A percentile compares a stretch with the other conserved stretches of the same genome.
These are phyloP conservation scores for Kentomonas sorsogonicus DNA, from an alignment of 208 protist species.

Conservation along the genomic window DNA sequence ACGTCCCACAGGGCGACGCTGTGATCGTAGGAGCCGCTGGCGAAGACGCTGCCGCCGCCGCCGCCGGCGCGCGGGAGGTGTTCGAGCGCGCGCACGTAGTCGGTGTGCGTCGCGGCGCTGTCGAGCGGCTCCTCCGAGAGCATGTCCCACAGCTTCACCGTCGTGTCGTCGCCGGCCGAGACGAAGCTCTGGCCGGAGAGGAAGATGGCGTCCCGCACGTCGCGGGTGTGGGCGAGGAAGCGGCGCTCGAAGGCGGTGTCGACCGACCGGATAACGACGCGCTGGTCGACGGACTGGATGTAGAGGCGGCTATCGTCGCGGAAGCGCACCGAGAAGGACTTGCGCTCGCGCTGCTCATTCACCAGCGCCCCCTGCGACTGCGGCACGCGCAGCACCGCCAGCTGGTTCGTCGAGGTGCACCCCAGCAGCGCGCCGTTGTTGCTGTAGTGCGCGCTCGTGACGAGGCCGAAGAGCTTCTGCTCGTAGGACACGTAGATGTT, in stretches of 20 bases:
- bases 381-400: constrained; percentile 72
- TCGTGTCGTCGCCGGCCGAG: constrained; percentile 81
- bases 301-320: constrained; percentile 78
- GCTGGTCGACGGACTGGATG: constrained; percentile 69
- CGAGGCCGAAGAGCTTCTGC: constrained; percentile 78
- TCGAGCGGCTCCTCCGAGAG: constrained; percentile 51
- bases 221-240: constrained; percentile 68
- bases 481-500: constrained; percentile 76
- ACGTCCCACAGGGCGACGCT: constrained; percentile 77
- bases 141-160: constrained; percentile 79
- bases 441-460: constrained; percentile 65
- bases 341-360: constrained; percentile 76
- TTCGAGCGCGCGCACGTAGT: constrained; percentile 79
- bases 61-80: no score
- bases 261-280: constrained; percentile 67
- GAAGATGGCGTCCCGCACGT: constrained; percentile 73
- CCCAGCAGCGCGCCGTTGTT: constrained; percentile 49
- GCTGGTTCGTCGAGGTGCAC: constrained; percentile 71
- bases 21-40: constrained; percentile 86
- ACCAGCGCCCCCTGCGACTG: constrained; percentile 66
- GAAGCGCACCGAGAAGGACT: constrained; percentile 70
- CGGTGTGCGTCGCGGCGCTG: constrained; percentile 52
- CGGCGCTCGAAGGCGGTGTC: constrained; percentile 80
- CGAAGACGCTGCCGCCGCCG: constrained; percentile 53
- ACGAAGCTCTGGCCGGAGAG: constrained; percentile 69